Percentiles rank a stretch among this genome's conserved stretches.
phyloP scores from a whole-genome alignment of 148 eudicot genomes.

The Simmondsia chinensis region DNA sequence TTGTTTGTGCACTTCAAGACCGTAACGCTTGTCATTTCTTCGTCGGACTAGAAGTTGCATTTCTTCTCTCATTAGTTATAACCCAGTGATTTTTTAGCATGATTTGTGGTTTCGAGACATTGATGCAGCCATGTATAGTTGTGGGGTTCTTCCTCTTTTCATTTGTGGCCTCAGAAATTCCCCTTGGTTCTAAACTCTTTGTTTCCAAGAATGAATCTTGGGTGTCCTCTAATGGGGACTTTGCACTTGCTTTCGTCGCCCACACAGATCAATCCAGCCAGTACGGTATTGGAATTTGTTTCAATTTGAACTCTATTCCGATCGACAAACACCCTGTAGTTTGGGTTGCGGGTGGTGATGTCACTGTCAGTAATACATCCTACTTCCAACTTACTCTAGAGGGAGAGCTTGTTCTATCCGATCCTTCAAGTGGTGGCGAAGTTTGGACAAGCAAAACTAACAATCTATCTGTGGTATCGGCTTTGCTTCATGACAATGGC shows the following conservation, averaged over 20 bases:
- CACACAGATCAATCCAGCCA: slow-evolving; percentile 15
- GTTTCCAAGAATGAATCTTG: slow-evolving; percentile 32
- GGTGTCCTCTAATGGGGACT: slow-evolving; percentile 56
- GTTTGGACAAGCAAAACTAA: slow-evolving; percentile 42
- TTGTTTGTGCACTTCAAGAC: too few species aligned
- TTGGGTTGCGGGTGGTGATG: slow-evolving; percentile 55
- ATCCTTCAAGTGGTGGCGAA: slow-evolving; percentile 22
- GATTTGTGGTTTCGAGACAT: background rate
- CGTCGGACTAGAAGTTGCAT: too few species aligned
- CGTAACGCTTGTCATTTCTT: too few species aligned
- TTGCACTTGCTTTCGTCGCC: slow-evolving; percentile 46
- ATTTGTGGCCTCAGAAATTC: slow-evolving; percentile 26
- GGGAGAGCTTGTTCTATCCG: slow-evolving; percentile 40
- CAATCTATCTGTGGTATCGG: slow-evolving; percentile 35
- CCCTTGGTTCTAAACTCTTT: slow-evolving; percentile 43
- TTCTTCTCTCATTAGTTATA: too few species aligned
- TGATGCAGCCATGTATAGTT: slow-evolving; percentile 12
- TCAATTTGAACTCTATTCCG: slow-evolving; percentile 38
- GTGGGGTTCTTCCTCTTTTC: slow-evolving; percentile 21
- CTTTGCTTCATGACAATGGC: slow-evolving; percentile 40
- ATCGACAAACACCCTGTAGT: slow-evolving; percentile 24
- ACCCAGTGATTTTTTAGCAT: too few species aligned
- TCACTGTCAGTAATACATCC: slow-evolving; percentile 31
- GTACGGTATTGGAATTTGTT: slow-evolving; percentile 40
- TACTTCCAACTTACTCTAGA: slow-evolving; percentile 31